phyloP scores from a whole-genome alignment of 2,329 filamentous ascomycete species.

The Colletotrichum ledebouriae region DNA sequence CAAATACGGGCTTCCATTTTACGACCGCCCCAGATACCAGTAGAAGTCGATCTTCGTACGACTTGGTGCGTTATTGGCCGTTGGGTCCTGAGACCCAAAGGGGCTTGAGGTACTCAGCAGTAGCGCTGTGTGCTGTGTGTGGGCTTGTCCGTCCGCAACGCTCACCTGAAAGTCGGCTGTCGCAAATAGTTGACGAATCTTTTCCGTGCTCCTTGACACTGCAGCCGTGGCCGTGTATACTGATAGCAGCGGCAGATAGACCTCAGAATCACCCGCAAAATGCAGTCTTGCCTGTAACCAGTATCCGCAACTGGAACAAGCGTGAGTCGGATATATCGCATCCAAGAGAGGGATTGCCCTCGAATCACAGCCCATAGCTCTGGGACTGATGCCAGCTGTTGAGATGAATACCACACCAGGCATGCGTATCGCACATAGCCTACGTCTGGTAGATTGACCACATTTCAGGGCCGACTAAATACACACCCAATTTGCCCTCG shows the following conservation, averaged over 20 bases:
- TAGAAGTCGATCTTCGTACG: conserved; percentile 2
- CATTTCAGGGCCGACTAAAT: conserved; percentile 13
- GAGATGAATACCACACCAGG: conserved; percentile 30
- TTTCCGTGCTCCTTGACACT: not conserved
- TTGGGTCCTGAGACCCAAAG: conserved; percentile 20
- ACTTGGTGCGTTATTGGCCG: conserved; percentile 18
- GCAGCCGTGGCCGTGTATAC: not conserved
- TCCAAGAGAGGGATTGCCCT: not conserved
- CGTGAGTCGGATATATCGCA: conserved; percentile 1
- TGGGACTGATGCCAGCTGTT: conserved; percentile 24
- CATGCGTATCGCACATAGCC: conserved; percentile 10
- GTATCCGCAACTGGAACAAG: not conserved
- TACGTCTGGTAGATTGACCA: not conserved
- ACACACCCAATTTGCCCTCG: conserved; percentile 11
- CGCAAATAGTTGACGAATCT: conserved; percentile 12
- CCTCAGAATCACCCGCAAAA: not conserved
- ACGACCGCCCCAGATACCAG: conserved; percentile 33
- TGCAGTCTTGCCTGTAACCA: not conserved
- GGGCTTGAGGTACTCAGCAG: conserved; percentile 11
- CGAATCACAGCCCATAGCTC: conserved; percentile 1
- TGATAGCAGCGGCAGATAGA: not conserved
- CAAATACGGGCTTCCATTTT: conserved; percentile 36
- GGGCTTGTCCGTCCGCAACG: conserved; percentile 30
- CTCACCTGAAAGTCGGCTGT: conserved; percentile 33
- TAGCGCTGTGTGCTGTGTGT: conserved; percentile 18